Evolutionary conservation across 139 green algal genomes (phyloP).

Genomic region (Zygnema circumcarinatum): DNA sequence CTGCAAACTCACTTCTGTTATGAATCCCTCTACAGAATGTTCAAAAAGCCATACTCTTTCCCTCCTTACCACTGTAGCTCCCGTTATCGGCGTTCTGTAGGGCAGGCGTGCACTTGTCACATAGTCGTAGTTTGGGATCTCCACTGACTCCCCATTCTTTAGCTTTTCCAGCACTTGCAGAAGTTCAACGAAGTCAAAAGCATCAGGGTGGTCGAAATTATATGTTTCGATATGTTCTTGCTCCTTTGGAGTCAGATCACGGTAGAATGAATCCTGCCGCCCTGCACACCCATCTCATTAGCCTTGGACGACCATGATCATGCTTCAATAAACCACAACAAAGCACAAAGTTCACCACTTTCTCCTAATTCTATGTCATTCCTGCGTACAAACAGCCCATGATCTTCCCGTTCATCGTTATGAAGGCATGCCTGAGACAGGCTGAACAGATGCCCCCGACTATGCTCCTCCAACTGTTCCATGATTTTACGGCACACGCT

Average conservation of each 20-base stretch:
- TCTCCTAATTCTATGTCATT: too few species aligned
- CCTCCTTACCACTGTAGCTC: constrained; percentile 83
- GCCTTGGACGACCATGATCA: not conserved
- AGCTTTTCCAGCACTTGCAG: constrained; percentile 60
- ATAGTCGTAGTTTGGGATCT: constrained; percentile 95
- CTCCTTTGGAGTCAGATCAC: constrained; percentile 74
- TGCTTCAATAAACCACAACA: too few species aligned
- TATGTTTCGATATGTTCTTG: constrained; percentile 71
- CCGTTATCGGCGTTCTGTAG: constrained; percentile 61
- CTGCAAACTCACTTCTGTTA: too few species aligned
- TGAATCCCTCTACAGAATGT: too few species aligned
- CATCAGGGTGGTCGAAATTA: constrained; percentile 93
- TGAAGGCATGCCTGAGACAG: constrained; percentile 12
- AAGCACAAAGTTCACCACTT: too few species aligned
- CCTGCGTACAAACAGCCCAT: too few species aligned
- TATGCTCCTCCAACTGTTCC: constrained; percentile 11
- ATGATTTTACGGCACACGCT: constrained; percentile 83
- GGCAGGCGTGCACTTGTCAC: constrained; percentile 71
- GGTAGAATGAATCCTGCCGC: constrained; percentile 92
- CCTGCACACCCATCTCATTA: not conserved
- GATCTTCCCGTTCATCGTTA: too few species aligned
- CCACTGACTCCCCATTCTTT: constrained; percentile 42
- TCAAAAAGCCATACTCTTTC: too few species aligned
- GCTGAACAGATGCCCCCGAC: not conserved
- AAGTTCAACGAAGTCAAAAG: constrained; percentile 79